Conservation (phyloP, 345 rosid genomes). For the Rhodamnia rubescens region DNA sequence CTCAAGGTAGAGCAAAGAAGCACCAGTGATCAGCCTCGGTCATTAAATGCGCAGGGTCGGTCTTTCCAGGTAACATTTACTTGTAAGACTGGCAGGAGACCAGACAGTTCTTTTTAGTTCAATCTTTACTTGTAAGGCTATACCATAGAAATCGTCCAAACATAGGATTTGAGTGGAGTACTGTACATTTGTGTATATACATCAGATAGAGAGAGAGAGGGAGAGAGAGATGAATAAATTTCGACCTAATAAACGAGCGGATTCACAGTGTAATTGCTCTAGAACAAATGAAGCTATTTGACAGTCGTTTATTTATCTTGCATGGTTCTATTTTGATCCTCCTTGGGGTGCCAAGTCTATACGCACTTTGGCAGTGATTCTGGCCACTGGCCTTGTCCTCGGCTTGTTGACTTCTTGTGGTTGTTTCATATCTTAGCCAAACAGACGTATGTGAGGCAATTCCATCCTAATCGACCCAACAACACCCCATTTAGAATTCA, state of each 20-base stretch:
- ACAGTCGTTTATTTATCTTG: background rate
- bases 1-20: conserved; percentile 93
- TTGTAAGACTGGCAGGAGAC: background rate
- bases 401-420: background rate
- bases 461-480: background rate
- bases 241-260: background rate
- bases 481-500: background rate
- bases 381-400: background rate
- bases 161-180: background rate
- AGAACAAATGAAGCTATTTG: background rate
- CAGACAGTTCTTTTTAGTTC: background rate
- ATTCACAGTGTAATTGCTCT: background rate
- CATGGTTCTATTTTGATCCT: background rate
- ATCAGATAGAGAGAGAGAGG: background rate
- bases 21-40: conserved; percentile 45
- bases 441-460: background rate
- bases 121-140: background rate
- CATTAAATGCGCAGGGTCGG: background rate
- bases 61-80: background rate
- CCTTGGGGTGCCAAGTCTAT: background rate
- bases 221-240: background rate
- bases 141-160: background rate
- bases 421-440: background rate
- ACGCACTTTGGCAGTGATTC: background rate
- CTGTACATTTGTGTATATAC: background rate